phyloP scores from a whole-genome alignment of 163 green algal species.

The Scenedesmus sp. region DNA sequence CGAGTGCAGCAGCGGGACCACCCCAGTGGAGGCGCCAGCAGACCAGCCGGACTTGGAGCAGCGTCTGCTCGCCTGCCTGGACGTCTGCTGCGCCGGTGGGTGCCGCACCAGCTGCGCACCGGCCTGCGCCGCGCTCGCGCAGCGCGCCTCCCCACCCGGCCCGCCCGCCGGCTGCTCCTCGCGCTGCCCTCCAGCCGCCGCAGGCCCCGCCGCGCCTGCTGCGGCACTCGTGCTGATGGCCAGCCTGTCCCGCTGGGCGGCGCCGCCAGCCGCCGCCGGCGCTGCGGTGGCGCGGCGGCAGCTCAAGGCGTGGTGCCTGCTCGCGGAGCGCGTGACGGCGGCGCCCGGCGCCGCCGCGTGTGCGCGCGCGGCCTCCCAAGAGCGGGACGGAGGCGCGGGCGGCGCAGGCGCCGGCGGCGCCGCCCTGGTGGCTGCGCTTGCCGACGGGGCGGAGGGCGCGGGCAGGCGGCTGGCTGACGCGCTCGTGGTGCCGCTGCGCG shows the following conservation, averaged over 20 bases:
- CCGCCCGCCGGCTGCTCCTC: too few species aligned
- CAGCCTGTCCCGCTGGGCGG: not conserved
- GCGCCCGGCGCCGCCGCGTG: not conserved
- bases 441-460: not conserved
- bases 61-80: constrained; percentile 1
- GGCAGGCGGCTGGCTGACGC: not conserved
- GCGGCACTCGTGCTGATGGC: not conserved
- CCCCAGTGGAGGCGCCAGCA: too few species aligned
- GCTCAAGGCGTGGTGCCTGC: constrained; percentile 7
- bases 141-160: too few species aligned
- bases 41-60: too few species aligned
- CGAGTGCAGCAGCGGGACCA: too few species aligned
- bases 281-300: not conserved
- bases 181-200: too few species aligned
- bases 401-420: not conserved
- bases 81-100: too few species aligned
- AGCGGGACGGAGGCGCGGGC: not conserved
- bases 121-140: too few species aligned
- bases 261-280: not conserved
- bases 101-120: too few species aligned
- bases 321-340: not conserved
- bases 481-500: constrained; percentile 11
- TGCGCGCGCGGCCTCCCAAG: too few species aligned
- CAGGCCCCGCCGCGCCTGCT: not conserved
- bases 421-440: not conserved